Evolutionary conservation across 345 rosid species (phyloP).

Genomic region (Combretum micranthum): DNA sequence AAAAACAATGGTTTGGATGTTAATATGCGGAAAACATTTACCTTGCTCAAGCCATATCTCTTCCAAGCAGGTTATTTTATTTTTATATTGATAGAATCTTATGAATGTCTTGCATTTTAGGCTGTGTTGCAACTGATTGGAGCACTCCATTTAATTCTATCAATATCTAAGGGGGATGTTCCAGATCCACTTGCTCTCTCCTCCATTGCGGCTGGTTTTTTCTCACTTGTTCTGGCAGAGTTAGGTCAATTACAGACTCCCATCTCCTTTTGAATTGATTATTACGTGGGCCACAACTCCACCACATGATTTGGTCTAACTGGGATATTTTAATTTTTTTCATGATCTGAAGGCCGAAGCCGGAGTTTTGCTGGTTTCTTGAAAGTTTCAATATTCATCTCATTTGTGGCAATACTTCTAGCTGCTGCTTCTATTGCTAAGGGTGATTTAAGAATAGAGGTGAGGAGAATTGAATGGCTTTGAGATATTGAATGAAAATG

Average conservation of each 20-base stretch:
- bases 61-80: background rate
- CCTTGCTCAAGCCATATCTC: background rate
- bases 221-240: slow-evolving; percentile 49
- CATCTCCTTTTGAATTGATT: background rate
- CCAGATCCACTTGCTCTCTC: slow-evolving; percentile 20
- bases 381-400: too few relatives aligned
- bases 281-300: background rate
- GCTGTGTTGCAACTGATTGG: slow-evolving; percentile 31
- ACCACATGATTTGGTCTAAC: slow-evolving; percentile 1
- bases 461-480: too few relatives aligned
- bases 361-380: too few relatives aligned
- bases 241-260: slow-evolving; percentile 29
- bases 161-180: slow-evolving; percentile 9
- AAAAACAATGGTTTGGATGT: too few relatives aligned
- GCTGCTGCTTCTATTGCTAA: too few relatives aligned
- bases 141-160: slow-evolving; percentile 20
- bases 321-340: background rate
- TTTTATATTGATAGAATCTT: background rate
- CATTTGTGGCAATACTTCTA: too few relatives aligned
- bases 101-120: slow-evolving; percentile 23
- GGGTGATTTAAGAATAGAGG: too few relatives aligned
- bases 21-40: background rate
- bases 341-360: background rate
- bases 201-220: slow-evolving; percentile 30
- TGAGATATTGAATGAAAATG: too few relatives aligned